Evolutionary conservation across 2,329 filamentous ascomycete genomes (phyloP), one percentile per base, ranked within the genome.

Genomic region (Aspergillus fumigatus): DNA sequence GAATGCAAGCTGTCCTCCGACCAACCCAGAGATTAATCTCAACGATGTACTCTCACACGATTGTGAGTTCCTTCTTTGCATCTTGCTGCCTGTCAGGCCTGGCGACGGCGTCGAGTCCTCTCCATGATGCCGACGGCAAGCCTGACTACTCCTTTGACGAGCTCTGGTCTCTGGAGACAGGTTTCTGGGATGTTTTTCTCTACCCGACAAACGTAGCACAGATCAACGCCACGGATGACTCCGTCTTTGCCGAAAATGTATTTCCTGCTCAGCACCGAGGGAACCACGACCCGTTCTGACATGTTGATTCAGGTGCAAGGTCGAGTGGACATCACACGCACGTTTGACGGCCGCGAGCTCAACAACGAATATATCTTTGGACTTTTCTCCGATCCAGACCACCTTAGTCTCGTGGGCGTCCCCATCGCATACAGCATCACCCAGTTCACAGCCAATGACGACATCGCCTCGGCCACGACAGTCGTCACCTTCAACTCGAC

Each of bases 321-420:
- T 2, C 64, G 64, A 10, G 64, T 67, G 7, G 64, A 67, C 48
- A 64, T 66, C 17, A 67, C 63, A 8, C 65, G 65, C 8, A 67
- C 62, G 3, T 67, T 68, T 17, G 58, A 61, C 17, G 61, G 64
- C 40, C 64, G 65, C 29, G 61, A 67, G 23, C 59, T 67, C 41
- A 67, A 68, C 51, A 63, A 62, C 6, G 64, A 67, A 51, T 67
- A 68, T 21, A 67, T 68, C n/a, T 69, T 66, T 26, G 64, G 64
- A 1, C 62, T 67, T 3, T 68, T 68, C 55, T 45, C 60, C 1
- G 60, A 67, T 21, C 61, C 64, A 2, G 32, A 40, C 0, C 59
- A 63, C 1, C 40, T 67, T 49, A 64, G 62, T 25, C 56, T 68
- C 0, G 56, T 66, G 2, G 63, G 66, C 4, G 41, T 67, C 3